These are phyloP conservation scores for Ogataea pilisensis DNA, from an alignment of 805 yeast genomes.

Conservation along the genomic window DNA sequence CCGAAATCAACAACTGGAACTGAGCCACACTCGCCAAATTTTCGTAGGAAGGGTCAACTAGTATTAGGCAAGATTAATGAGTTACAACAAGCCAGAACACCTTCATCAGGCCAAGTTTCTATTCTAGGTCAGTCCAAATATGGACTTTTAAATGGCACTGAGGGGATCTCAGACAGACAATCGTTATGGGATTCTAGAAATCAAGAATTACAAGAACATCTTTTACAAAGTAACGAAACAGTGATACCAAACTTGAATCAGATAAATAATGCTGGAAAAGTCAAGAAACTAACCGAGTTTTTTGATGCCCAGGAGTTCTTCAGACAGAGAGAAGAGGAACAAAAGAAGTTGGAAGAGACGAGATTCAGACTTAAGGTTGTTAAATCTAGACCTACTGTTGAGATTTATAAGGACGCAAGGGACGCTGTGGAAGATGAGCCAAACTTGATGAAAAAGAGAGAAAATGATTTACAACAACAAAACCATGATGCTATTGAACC, in stretches of 20 bases:
- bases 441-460: slow-evolving; percentile 7
- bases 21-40: slow-evolving; percentile 10
- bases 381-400: slow-evolving; percentile 82
- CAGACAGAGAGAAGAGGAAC: slow-evolving; percentile 76
- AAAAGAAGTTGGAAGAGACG: slow-evolving; percentile 52
- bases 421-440: slow-evolving; percentile 72
- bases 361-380: slow-evolving; percentile 71
- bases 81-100: slow-evolving; percentile 11
- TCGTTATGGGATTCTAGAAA: slow-evolving; percentile 22
- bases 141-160: neutral
- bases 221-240: slow-evolving; percentile 14
- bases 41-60: slow-evolving; percentile 17
- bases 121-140: slow-evolving; percentile 4
- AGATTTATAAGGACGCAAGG: slow-evolving; percentile 79
- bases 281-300: slow-evolving; percentile 60
- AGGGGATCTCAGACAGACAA: slow-evolving; percentile 9
- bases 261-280: slow-evolving; percentile 37
- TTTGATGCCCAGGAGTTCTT: slow-evolving; percentile 84
- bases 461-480: slow-evolving; percentile 2
- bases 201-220: slow-evolving; percentile 20
- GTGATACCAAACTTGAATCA: slow-evolving; percentile 13
- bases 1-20: neutral
- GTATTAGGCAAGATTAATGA: slow-evolving; percentile 25
- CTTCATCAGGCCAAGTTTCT: slow-evolving; percentile 3
- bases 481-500: too few relatives aligned